Base-by-base conservation (phyloP, 768 basidiomycete genomes). In the Xerocomellus intermedius region DNA sequence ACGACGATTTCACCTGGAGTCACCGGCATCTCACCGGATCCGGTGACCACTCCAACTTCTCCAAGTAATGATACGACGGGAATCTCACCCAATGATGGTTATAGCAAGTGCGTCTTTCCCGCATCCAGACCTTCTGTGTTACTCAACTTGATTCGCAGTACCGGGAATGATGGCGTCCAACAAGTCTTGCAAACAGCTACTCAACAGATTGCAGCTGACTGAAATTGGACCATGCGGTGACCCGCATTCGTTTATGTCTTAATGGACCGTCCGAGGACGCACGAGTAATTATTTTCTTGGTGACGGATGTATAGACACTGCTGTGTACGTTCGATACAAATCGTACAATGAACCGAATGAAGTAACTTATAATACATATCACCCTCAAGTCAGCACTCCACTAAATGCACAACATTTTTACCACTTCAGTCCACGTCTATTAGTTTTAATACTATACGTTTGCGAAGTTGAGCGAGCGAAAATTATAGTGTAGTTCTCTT, bases 81-180 rank as follows among this genome's bases (percentile, higher is more conserved):
- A 8, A 49, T 74, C n/a, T 82, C 84, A 4, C 86, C 86, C 26
- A 82, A 84, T 52, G 86, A 87, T 69, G 86, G 86, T 65, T 87
- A 87, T 62, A 74, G 75, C 36, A 73, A 48, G 71, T 73, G 39
- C 38, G 73, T 21, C 46, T 53, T 57, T 49, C 22, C 37, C 35
- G 14, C 45, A n/a, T 49, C 21, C 6, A 35, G n/a, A 24, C 12
- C 7, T 48, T 38, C 7, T 22, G 13, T 33, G 45, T 21, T 28
- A 39, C 54, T 59, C 21, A 64, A 17, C 37, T 42, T 53, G 36
- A 28, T 64, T 48, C 37, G 33, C 51, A 76, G 76, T 12, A 64
- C 50, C 14, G 58, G 60, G 30, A 68, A 69, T 21, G 49, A 73
- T 56, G 61, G 53, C 26, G 64, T 72, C 46, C 65, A 76, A 43